Conservation (phyloP, 768 basidiomycete species). For the Baorangia bicolor region DNA sequence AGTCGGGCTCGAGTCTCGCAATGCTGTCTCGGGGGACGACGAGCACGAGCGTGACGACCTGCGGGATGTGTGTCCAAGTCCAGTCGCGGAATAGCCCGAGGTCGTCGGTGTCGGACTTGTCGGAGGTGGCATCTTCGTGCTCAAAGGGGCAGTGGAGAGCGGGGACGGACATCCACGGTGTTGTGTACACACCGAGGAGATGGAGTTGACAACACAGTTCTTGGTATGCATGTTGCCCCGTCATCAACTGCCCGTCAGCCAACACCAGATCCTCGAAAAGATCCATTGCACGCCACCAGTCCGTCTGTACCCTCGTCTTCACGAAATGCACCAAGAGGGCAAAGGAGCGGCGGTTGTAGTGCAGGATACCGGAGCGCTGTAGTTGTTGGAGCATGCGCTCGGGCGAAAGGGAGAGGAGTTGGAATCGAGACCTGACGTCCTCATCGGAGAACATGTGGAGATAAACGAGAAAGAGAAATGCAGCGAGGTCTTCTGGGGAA, state of each 20-base stretch:
- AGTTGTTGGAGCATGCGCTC: not conserved
- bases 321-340: constrained; percentile 43
- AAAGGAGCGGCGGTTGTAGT: constrained; percentile 51
- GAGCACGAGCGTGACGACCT: constrained; percentile 31
- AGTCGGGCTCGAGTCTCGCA: constrained; percentile 9
- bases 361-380: constrained; percentile 24
- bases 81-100: constrained; percentile 29
- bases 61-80: constrained; percentile 23
- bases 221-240: constrained; percentile 37
- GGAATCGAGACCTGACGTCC: not conserved
- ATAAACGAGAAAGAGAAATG: constrained; percentile 25
- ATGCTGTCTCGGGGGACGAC: constrained; percentile 31
- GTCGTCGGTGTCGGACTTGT: not conserved
- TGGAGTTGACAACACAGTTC: constrained; percentile 47
- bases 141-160: not conserved
- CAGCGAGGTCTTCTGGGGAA: constrained; percentile 16
- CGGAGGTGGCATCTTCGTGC: no score
- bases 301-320: constrained; percentile 33
- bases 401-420: not conserved
- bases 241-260: constrained; percentile 11
- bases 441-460: constrained; percentile 30
- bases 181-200: constrained; percentile 38
- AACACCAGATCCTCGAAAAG: constrained; percentile 23
- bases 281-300: constrained; percentile 46
- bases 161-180: not conserved